Conservation (phyloP, 2,329 filamentous ascomycete genomes). For the Annulohypoxylon truncatum region DNA sequence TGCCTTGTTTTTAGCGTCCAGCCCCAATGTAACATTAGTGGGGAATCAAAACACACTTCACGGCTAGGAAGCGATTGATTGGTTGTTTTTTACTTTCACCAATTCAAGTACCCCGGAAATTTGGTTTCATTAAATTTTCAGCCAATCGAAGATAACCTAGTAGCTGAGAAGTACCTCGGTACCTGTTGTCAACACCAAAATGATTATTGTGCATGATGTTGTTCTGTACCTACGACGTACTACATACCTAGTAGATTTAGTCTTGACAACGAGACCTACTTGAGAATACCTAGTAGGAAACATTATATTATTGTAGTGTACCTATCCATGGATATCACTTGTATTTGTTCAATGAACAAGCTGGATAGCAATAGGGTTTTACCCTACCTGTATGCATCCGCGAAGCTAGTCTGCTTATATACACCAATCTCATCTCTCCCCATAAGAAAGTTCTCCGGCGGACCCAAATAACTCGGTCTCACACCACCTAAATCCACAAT, state of each 20-base stretch:
- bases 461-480: slow-evolving; percentile 65
- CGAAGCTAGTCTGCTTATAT: slow-evolving; percentile 55
- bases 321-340: too few relatives aligned
- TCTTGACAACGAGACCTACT: too few relatives aligned
- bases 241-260: too few relatives aligned
- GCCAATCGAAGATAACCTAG: slow-evolving; percentile 8
- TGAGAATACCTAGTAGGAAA: too few relatives aligned
- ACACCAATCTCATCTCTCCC: slow-evolving; percentile 54
- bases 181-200: background rate
- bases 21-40: slow-evolving; percentile 13
- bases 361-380: background rate
- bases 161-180: background rate
- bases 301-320: too few relatives aligned
- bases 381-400: slow-evolving; percentile 27
- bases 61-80: slow-evolving; percentile 11
- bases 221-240: too few relatives aligned
- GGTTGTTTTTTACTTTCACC: slow-evolving; percentile 1
- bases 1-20: slow-evolving; percentile 23
- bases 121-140: slow-evolving; percentile 22
- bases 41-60: slow-evolving; percentile 22
- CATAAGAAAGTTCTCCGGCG: slow-evolving; percentile 65
- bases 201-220: too few relatives aligned
- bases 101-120: slow-evolving; percentile 15
- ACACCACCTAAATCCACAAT: slow-evolving; percentile 67
- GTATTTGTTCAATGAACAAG: too few relatives aligned